These are phyloP conservation scores for Kazachstania psychrophila DNA, from an alignment of 805 yeast species.

Conservation along the genomic window DNA sequence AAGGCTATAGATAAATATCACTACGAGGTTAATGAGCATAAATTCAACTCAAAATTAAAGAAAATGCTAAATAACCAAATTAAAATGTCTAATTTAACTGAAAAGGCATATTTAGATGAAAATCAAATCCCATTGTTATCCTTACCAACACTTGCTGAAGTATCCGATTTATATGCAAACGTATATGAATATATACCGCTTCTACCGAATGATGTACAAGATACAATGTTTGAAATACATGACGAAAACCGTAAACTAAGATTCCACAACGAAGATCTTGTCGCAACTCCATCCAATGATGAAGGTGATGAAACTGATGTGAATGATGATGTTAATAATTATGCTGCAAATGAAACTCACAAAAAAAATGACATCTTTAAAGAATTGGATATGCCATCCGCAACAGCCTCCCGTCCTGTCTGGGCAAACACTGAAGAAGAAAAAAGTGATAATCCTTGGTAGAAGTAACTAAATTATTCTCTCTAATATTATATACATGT, in stretches of 20 bases:
- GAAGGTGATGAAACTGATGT: slow-evolving; percentile 9
- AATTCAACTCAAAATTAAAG: slow-evolving; percentile 46
- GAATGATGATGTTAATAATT: slow-evolving; percentile 7
- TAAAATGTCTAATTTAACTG: slow-evolving; percentile 11
- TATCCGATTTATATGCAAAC: slow-evolving; percentile 65
- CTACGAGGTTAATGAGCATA: slow-evolving; percentile 73
- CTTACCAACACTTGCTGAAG: slow-evolving; percentile 65
- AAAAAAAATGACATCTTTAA: slow-evolving; percentile 32
- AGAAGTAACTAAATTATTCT: slow-evolving; percentile 3
- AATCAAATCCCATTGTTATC: slow-evolving; percentile 45
- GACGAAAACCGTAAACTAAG: slow-evolving; percentile 32
- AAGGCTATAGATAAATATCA: slow-evolving; percentile 67
- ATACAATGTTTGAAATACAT: slow-evolving; percentile 59
- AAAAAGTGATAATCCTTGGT: slow-evolving; percentile 59
- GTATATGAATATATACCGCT: slow-evolving; percentile 57
- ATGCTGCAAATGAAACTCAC: not conserved
- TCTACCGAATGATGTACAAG: slow-evolving; percentile 60
- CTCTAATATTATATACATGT: no score
- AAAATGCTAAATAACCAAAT: slow-evolving; percentile 23
- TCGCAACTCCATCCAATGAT: slow-evolving; percentile 9
- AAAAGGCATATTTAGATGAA: slow-evolving; percentile 37
- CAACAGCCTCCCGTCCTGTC: slow-evolving; percentile 23
- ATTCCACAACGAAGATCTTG: slow-evolving; percentile 15
- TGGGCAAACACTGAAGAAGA: slow-evolving; percentile 47
- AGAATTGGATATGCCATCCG: slow-evolving; percentile 69